phyloP scores from a whole-genome alignment of 495 filamentous ascomycete species.

The Filosporella fistucella region DNA sequence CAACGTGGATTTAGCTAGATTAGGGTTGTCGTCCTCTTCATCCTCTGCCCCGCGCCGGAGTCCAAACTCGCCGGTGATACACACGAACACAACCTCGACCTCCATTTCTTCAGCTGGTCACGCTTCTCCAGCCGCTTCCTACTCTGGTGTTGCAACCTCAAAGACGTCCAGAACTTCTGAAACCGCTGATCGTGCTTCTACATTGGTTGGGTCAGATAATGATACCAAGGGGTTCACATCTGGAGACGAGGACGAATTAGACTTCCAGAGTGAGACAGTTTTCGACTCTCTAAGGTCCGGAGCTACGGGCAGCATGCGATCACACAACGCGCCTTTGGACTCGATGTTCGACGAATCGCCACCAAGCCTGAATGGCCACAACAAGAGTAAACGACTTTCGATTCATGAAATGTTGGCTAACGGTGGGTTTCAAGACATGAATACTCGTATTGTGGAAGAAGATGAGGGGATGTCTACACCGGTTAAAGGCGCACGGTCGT shows the following conservation, averaged over 20 bases:
- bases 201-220: conserved; percentile 76
- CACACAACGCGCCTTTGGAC: conserved; percentile 63
- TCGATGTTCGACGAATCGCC: conserved; percentile 82
- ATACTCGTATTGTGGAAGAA: conserved; percentile 59
- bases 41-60: conserved; percentile 27
- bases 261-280: conserved; percentile 82
- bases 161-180: conserved; percentile 16
- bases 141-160: conserved; percentile 8
- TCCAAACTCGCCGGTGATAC: conserved; percentile 24
- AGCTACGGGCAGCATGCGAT: conserved; percentile 54
- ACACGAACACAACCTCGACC: conserved; percentile 18
- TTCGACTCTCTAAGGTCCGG: conserved; percentile 89
- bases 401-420: conserved; percentile 20
- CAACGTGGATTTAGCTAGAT: conserved; percentile 45
- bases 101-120: conserved; percentile 9
- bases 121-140: conserved; percentile 7
- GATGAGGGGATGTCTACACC: conserved; percentile 58
- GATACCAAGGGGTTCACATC: conserved; percentile 70
- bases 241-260: conserved; percentile 80
- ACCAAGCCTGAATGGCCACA: conserved; percentile 28
- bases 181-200: conserved; percentile 66
- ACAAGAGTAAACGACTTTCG: conserved; percentile 20
- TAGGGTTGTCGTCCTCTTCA: conserved; percentile 29
- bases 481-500: conserved; percentile 29
- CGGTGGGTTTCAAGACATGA: conserved; percentile 38